Conservation (phyloP, 495 filamentous ascomycete species). For the Podospora australis region DNA sequence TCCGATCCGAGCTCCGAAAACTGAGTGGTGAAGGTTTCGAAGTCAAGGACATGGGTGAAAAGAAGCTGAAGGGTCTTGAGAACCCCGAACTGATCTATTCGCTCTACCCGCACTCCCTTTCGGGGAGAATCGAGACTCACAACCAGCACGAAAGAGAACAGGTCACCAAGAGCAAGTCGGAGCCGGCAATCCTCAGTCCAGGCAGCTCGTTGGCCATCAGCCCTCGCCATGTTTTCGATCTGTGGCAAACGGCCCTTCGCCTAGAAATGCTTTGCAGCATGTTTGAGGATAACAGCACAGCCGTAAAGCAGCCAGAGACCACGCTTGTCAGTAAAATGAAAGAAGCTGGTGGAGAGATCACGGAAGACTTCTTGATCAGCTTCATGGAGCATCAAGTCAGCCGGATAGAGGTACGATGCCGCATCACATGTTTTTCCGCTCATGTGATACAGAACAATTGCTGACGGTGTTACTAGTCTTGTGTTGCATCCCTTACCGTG, state of each 20-base stretch:
- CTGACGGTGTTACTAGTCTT: slow-evolving; percentile 40
- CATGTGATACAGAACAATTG: not conserved
- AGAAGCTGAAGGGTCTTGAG: slow-evolving; percentile 91
- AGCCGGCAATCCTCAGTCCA: slow-evolving; percentile 33
- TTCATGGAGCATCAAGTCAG: slow-evolving; percentile 92
- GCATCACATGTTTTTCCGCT: not conserved
- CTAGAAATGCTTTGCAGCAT: slow-evolving; percentile 88
- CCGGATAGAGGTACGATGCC: slow-evolving; percentile 84
- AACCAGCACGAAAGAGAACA: slow-evolving; percentile 46
- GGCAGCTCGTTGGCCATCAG: slow-evolving; percentile 62
- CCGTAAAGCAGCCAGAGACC: slow-evolving; percentile 66
- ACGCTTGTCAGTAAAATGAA: slow-evolving; percentile 78
- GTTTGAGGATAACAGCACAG: slow-evolving; percentile 58
- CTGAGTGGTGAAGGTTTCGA: slow-evolving; percentile 91
- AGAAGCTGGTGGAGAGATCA: slow-evolving; percentile 74
- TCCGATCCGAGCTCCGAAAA: slow-evolving; percentile 80
- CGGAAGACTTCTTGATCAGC: slow-evolving; percentile 75
- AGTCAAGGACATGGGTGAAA: slow-evolving; percentile 90
- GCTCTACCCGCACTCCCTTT: slow-evolving; percentile 82
- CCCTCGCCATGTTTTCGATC: slow-evolving; percentile 73
- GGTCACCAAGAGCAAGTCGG: slow-evolving; percentile 35
- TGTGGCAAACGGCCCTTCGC: slow-evolving; percentile 85
- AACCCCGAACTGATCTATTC: slow-evolving; percentile 94
- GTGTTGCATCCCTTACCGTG: slow-evolving; percentile 23
- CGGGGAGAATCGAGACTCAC: slow-evolving; percentile 63